Evolutionary conservation across 83 land plant species (phyloP), one percentile per base, ranked within the genome.

Genomic region (Thuja plicata): DNA sequence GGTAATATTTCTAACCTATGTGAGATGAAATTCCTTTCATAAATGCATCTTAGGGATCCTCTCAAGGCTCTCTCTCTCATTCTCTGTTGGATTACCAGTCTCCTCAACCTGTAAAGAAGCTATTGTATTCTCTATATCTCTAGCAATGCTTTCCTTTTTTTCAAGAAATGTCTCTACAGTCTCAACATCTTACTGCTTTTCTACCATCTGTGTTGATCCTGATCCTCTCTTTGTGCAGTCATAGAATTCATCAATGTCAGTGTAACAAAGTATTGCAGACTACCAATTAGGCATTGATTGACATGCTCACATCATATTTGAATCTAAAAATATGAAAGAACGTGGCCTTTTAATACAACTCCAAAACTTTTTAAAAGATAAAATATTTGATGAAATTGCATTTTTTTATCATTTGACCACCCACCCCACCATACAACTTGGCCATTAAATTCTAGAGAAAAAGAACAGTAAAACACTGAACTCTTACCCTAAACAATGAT

Each of bases 191-290:
- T 94, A 94, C 55, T 83, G 87, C 38, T 91, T 92, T 88, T 66
- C 91, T 83, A 80, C 88, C 87, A 92, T 93, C 38, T 87, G 70
- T 38, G 32, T 85, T 10, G 90, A 62, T 78, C 76, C 60, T 13
- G 74, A 38, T 57, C 86, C 90, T 92, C 90, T 92, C 89, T 91
- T 96, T 62, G 98, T 94, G 50, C 99, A 98, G 83, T 98, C 99
- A 91, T 97, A 98, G 88, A 97, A 97, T 52, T 98, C 99, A 93
- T 98, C 99, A 86, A 94, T 98, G 92, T 94, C 97, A 89, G 96
- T 95, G 94, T 41, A 89, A 48, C 21, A 41, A 41, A 34, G n/a
- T 19, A 81, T 81, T 81, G 40, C 13, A 43, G 30, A 81, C 27
- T 41, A 79, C 2, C 50, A 21, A 81, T 24, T 35, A 21, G 11